Conservation (phyloP, 768 basidiomycete genomes). For the Mycena rosella region DNA sequence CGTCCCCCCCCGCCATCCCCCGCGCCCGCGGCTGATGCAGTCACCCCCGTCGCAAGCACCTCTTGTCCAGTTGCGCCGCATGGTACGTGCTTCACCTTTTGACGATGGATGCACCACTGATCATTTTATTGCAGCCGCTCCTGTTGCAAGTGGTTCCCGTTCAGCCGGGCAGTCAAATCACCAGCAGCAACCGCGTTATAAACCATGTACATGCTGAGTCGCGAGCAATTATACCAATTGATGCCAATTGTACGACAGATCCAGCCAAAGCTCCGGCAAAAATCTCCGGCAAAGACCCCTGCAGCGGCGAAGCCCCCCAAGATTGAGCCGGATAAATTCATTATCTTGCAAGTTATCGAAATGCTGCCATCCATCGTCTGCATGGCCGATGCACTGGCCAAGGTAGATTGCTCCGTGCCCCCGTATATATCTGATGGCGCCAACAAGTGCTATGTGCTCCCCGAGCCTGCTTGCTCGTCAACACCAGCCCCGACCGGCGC, state of each 20-base stretch:
- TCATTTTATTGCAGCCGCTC: neutral
- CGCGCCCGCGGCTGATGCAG: too few species aligned
- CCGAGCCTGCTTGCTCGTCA: constrained; percentile 6
- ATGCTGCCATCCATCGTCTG: neutral
- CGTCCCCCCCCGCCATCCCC: too few species aligned
- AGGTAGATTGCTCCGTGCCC: neutral
- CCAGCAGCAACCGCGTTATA: neutral
- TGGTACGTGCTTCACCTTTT: neutral
- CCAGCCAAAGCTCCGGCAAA: neutral
- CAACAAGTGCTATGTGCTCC: neutral
- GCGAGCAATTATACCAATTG: neutral
- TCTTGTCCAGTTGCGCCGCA: neutral
- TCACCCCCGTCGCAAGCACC: neutral
- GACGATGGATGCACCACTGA: neutral
- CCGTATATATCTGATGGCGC: neutral
- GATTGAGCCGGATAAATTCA: neutral
- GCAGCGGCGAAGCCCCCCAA: neutral
- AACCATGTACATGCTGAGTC: neutral
- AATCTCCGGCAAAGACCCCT: neutral
- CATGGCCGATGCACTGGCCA: constrained; percentile 1
- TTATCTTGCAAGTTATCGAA: neutral
- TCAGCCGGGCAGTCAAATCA: neutral
- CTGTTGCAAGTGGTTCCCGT: neutral
- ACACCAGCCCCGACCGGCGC: neutral
- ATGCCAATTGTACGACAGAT: neutral